Conservation (phyloP, 805 yeast species). For the Hemisphaericaspora nanyangensis region DNA sequence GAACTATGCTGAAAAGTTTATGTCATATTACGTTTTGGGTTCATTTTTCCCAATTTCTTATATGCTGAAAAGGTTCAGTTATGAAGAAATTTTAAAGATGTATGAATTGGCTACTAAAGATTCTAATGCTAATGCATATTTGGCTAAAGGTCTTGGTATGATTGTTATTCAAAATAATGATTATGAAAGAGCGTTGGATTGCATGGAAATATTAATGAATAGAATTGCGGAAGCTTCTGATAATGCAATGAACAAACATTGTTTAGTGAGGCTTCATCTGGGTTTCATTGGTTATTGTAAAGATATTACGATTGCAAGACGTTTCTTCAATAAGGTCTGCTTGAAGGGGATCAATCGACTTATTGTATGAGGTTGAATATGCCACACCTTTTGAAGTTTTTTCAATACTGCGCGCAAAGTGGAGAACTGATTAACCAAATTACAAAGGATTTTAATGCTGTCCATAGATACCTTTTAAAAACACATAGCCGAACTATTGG, state of each 20-base stretch:
- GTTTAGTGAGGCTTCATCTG: constrained; percentile 70
- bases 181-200: constrained; percentile 59
- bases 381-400: constrained; percentile 62
- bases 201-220: constrained; percentile 57
- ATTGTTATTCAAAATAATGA: constrained; percentile 65
- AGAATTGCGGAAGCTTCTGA: constrained; percentile 34
- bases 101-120: constrained; percentile 43
- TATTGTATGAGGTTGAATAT: constrained; percentile 69
- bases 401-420: constrained; percentile 56
- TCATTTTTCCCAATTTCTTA: constrained; percentile 64
- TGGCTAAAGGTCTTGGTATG: constrained; percentile 70
- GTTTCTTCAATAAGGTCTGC: constrained; percentile 71
- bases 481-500: constrained; percentile 71
- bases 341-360: constrained; percentile 56
- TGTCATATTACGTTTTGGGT: constrained; percentile 65
- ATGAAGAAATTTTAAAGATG: constrained; percentile 56
- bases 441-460: constrained; percentile 44
- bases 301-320: constrained; percentile 66
- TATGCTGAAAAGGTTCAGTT: constrained; percentile 54
- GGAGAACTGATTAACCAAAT: constrained; percentile 57
- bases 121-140: constrained; percentile 38
- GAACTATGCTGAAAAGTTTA: constrained; percentile 39
- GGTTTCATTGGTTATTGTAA: constrained; percentile 75
- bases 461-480: constrained; percentile 37
- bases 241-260: constrained; percentile 36